phyloP scores from a whole-genome alignment of 139 green algal species.

The Eudorina sp. region DNA sequence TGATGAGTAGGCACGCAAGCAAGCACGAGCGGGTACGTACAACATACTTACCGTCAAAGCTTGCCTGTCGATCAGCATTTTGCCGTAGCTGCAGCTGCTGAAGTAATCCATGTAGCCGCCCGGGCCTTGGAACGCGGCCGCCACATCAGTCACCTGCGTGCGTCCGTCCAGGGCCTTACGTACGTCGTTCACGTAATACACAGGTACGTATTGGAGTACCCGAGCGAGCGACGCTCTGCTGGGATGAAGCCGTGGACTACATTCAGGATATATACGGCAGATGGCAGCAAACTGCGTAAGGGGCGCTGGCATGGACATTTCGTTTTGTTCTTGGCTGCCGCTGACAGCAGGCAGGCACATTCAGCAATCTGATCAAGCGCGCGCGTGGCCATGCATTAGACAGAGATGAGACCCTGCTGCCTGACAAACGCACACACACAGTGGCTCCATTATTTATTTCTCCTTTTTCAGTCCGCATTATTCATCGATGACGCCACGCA shows the following conservation, averaged over 20 bases:
- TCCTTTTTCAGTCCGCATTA: too few species aligned
- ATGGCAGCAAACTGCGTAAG: background rate
- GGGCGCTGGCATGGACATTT: too few species aligned
- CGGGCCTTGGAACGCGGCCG: background rate
- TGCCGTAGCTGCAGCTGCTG: constrained; percentile 3
- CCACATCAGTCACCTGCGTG: background rate
- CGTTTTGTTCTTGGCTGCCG: background rate
- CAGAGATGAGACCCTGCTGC: too few species aligned
- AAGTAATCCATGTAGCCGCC: background rate
- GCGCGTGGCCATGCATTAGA: too few species aligned
- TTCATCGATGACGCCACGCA: background rate
- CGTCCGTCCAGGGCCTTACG: background rate
- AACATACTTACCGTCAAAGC: background rate
- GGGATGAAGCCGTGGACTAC: background rate
- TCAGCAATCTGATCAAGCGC: too few species aligned
- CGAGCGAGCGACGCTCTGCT: too few species aligned
- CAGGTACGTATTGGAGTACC: too few species aligned
- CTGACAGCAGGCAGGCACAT: background rate
- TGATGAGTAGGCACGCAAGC: background rate
- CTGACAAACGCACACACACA: too few species aligned
- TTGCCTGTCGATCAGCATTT: background rate
- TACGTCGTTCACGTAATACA: background rate
- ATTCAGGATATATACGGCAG: background rate
- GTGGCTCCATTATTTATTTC: too few species aligned
- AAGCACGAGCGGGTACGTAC: background rate